Percentiles rank a stretch among this genome's conserved stretches.
These are phyloP conservation scores for Monilinia polystroma DNA, from an alignment of 2,329 filamentous ascomycete genomes.

Conservation along the genomic window DNA sequence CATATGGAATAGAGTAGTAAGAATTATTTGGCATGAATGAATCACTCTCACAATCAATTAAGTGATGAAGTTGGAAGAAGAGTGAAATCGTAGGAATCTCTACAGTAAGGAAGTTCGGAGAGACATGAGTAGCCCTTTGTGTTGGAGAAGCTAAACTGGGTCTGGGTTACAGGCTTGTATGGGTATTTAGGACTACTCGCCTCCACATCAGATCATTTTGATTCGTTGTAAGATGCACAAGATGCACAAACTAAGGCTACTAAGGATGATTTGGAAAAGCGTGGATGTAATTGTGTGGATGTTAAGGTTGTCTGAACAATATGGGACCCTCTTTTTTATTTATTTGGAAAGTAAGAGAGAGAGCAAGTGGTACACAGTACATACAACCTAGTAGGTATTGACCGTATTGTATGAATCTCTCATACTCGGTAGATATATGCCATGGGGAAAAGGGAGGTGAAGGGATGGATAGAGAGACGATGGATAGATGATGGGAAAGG, in stretches of 20 bases:
- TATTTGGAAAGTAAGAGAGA: constrained; percentile 4
- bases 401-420: constrained; percentile 8
- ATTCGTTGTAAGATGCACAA: constrained; percentile 17
- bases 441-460: constrained; percentile 1
- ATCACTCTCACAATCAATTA: constrained; percentile 9
- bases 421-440: background rate
- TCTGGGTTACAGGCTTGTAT: constrained; percentile 5
- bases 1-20: background rate
- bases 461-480: background rate
- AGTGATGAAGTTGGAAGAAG: constrained; percentile 19
- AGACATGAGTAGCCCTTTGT: constrained; percentile 19
- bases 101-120: constrained; percentile 4
- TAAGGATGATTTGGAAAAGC: constrained; percentile 11
- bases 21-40: constrained; percentile 8
- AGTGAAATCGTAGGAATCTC: background rate
- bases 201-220: constrained; percentile 16
- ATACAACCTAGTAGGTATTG: background rate
- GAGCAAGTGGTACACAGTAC: background rate
- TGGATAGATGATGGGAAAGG: background rate
- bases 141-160: constrained; percentile 7
- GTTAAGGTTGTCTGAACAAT: constrained; percentile 21
- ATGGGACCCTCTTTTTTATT: constrained; percentile 12
- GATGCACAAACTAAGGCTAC: constrained; percentile 11
- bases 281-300: constrained; percentile 4
- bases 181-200: constrained; percentile 14